phyloP scores from a whole-genome alignment of 2,329 filamentous ascomycete genomes.

The Sphaceloma murrayae region DNA sequence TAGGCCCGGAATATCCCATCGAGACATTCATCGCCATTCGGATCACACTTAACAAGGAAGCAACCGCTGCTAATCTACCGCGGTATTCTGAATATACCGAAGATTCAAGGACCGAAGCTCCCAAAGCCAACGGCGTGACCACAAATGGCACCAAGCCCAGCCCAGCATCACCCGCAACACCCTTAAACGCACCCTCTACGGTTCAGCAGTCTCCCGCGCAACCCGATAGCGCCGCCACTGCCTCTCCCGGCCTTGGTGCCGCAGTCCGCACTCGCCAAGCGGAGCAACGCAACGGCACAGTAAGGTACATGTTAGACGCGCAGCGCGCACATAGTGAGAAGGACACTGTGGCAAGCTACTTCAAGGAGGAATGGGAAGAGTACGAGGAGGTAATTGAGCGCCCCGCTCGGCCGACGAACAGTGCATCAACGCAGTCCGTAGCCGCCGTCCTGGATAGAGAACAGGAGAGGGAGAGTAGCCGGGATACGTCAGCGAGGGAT shows the following conservation, averaged over 20 bases:
- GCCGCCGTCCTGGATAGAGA: conserved; percentile 20
- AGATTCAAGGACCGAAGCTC: conserved; percentile 26
- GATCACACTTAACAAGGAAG: conserved; percentile 75
- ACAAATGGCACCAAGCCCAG: conserved; percentile 24
- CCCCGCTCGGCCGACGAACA: conserved; percentile 23
- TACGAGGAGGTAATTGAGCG: conserved; percentile 66
- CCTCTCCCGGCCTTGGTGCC: conserved; percentile 26
- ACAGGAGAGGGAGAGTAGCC: conserved; percentile 23
- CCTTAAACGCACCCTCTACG: conserved; percentile 5
- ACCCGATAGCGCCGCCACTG: conserved; percentile 26
- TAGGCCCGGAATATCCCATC: conserved; percentile 63
- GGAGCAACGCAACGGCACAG: conserved; percentile 56
- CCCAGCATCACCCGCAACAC: conserved; percentile 11
- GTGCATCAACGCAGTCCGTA: conserved; percentile 14
- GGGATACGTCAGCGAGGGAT: conserved; percentile 18
- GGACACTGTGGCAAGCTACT: conserved; percentile 56
- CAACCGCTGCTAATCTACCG: conserved; percentile 51
- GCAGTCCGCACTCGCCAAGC: conserved; percentile 26
- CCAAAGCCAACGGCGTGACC: conserved; percentile 28
- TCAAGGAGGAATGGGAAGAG: conserved; percentile 65
- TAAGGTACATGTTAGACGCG: conserved; percentile 81
- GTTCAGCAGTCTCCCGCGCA: conserved; percentile 28
- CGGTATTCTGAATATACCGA: conserved; percentile 47
- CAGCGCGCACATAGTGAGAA: conserved; percentile 65
- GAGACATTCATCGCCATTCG: conserved; percentile 77